Evolutionary conservation across 768 basidiomycete genomes (phyloP), one percentile per base, ranked within the genome.

Genomic region (Suillus weaverae): DNA sequence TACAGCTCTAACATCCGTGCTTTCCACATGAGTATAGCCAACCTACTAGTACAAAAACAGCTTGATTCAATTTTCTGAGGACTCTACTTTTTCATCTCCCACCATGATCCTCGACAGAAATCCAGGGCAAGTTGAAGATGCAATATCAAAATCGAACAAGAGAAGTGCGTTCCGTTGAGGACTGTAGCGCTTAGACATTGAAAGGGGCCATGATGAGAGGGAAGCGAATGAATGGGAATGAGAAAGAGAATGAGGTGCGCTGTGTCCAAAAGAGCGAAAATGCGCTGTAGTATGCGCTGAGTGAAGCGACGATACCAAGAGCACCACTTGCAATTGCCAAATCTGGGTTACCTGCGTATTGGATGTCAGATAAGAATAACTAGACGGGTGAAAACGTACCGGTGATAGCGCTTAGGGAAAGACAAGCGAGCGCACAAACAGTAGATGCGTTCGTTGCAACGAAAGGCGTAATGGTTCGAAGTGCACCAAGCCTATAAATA

Each of bases 1-100:
- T 89, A 87, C 69, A 70, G 83, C 81, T 84, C 87, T 73, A 69
- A 90, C 86, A 90, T 22, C 35, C n/a, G 10, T n/a, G 44, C 44
- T 11, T 46, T 46, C 10, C n/a, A 22, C 10, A n/a, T 66, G 60
- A 64, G 32, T 32, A 8, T 50, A 62, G 11, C 22, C 11, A 30
- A 18, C 18, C 16, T 26, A 26, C 16, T 20, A n/a, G n/a, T 53
- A 53, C 8, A 46, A 46, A n/a, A 46, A 46, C n/a, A 11, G 44
- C 5, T 48, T 13, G 46, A 22, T 14, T 22, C 13, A 14, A 26
- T 26, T 2, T 14, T 48, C 46, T 48, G 44, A 46, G n/a, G n/a
- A n/a, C 44, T 11, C 1, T 46, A 46, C 22, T 26, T 48, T n/a
- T 48, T 48, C 22, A 48, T 48, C 11, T 48, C 46, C 46, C 46